phyloP scores from a whole-genome alignment of 345 rosid species.

The Draba incana region DNA sequence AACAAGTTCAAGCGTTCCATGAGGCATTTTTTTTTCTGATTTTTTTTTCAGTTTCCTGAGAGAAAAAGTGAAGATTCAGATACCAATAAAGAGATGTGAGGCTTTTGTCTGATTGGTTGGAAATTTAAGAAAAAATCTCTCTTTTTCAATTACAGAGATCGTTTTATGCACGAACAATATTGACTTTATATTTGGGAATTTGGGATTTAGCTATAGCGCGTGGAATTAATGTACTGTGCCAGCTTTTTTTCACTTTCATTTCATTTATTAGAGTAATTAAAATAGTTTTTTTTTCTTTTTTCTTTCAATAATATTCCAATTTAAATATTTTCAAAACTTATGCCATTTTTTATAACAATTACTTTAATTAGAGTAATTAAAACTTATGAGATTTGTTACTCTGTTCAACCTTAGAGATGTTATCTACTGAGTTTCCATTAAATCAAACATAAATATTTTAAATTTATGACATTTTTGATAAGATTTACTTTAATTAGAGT shows the following conservation, averaged over 20 bases:
- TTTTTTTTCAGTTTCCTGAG: neutral
- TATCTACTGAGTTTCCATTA: neutral
- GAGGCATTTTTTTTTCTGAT: slow-evolving; percentile 46
- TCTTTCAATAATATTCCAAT: neutral
- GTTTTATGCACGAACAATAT: slow-evolving; percentile 27
- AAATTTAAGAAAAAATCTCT: slow-evolving; percentile 1
- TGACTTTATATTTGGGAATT: neutral
- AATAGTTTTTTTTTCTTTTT: neutral
- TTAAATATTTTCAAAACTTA: neutral
- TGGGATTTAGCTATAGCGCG: slow-evolving; percentile 4
- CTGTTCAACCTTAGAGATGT: neutral
- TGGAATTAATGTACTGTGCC: neutral
- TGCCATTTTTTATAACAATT: neutral
- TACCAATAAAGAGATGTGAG: slow-evolving; percentile 31
- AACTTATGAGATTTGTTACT: neutral
- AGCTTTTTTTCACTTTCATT: neutral
- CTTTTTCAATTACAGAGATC: slow-evolving; percentile 3
- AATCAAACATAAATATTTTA: too few relatives aligned
- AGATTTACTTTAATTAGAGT: neutral
- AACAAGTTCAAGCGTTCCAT: slow-evolving; percentile 66
- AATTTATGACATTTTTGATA: too few relatives aligned
- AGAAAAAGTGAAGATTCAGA: slow-evolving; percentile 31
- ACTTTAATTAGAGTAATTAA: too few relatives aligned
- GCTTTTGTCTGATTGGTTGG: slow-evolving; percentile 37
- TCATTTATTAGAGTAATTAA: neutral